Percentiles rank a stretch among this genome's conserved stretches.
Conservation (phyloP, 306 rosid genomes). For the Neltuma alba region DNA sequence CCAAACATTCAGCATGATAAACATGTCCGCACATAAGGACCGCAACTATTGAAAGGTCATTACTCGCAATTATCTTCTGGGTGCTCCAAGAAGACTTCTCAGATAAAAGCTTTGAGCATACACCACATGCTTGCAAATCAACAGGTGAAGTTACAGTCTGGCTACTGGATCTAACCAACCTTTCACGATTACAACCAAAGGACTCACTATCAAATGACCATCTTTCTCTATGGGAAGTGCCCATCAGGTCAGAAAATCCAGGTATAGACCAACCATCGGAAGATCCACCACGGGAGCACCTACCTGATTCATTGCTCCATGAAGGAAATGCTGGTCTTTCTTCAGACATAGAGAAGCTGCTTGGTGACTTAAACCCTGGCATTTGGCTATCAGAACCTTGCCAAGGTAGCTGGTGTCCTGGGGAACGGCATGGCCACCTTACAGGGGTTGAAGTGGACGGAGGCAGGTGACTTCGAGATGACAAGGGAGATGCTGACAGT, state of each 20-base stretch:
- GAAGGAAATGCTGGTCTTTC: constrained; percentile 62
- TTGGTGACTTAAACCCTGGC: constrained; percentile 68
- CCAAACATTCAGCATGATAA: constrained; percentile 95
- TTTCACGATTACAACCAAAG: constrained; percentile 70
- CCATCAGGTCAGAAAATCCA: constrained; percentile 84
- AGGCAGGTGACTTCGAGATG: constrained; percentile 60
- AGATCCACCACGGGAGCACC: constrained; percentile 76
- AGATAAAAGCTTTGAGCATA: constrained; percentile 67
- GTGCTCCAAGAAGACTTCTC: constrained; percentile 67
- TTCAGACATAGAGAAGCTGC: constrained; percentile 61
- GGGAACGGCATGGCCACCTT: constrained; percentile 63
- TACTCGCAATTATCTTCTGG: constrained; percentile 55
- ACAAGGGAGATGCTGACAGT: constrained; percentile 64
- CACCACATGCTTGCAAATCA: constrained; percentile 72
- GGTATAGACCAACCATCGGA: constrained; percentile 96
- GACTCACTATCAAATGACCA: constrained; percentile 95
- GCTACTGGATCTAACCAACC: constrained; percentile 66
- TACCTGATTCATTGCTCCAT: constrained; percentile 71
- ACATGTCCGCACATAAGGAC: constrained; percentile 85
- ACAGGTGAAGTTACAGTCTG: constrained; percentile 60
- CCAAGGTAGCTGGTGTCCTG: constrained; percentile 62
- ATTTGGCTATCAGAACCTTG: constrained; percentile 68
- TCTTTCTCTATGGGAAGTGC: constrained; percentile 71
- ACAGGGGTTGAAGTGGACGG: constrained; percentile 59
- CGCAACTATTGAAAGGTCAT: constrained; percentile 68